phyloP scores from a whole-genome alignment of 306 rosid genomes.

The Gastrolobium bilobum region DNA sequence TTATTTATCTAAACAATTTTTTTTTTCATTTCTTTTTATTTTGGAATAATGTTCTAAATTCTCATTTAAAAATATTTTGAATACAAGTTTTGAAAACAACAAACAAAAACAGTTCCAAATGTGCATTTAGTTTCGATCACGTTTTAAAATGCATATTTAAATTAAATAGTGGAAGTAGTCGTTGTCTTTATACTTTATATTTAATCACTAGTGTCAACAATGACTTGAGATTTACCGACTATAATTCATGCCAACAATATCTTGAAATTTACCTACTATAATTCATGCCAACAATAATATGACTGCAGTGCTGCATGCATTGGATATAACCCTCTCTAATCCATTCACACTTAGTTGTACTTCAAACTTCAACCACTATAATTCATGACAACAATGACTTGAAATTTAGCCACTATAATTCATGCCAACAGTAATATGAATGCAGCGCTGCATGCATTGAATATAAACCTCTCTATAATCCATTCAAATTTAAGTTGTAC shows the following conservation, averaged over 20 bases:
- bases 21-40: too few relatives aligned
- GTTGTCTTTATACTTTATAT: not conserved
- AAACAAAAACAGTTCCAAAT: not conserved
- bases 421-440: not conserved
- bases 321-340: not conserved
- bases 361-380: not conserved
- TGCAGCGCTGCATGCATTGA: not conserved
- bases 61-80: too few relatives aligned
- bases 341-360: not conserved
- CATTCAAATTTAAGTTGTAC: not conserved
- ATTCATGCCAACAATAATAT: not conserved
- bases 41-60: too few relatives aligned
- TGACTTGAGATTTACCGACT: slow-evolving; percentile 4
- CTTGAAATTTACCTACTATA: slow-evolving; percentile 6
- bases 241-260: not conserved
- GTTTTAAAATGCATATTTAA: not conserved
- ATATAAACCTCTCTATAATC: not conserved
- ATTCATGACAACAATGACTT: not conserved
- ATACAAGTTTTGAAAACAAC: not conserved
- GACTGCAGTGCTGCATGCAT: not conserved
- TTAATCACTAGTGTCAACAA: slow-evolving; percentile 4
- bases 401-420: slow-evolving; percentile 11
- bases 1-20: too few relatives aligned
- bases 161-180: not conserved
- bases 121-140: not conserved